Evolutionary conservation across 129 eudicot species (phyloP), one percentile per base, ranked within the genome.

Genomic region (Escallonia herrerae): DNA sequence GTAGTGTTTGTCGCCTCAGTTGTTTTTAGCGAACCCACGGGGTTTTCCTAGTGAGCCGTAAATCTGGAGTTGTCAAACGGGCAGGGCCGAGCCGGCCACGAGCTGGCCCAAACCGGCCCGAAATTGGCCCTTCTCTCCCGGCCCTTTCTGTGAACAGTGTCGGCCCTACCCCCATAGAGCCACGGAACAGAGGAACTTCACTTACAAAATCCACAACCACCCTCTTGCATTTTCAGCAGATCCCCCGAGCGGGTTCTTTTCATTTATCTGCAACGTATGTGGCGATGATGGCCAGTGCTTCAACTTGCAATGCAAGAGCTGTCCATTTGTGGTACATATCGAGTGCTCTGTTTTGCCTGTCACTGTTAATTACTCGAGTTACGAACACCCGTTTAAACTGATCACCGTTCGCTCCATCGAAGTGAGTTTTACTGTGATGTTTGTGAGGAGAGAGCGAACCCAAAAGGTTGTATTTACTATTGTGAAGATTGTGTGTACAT

Each of bases 341-440:
- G 57, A 52, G 57, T 52, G 57, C 14, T 52, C 57, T 8, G 57
- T 4, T 52, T 10, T 52, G 14, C 57, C 57, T n/a, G 11, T 52
- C 5, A 7, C 13, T 52, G 57, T 52, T 10, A 52, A 10, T n/a
- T 8, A 10, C 5, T 5, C 11, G 14, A 8, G 14, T 12, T 3
- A 52, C 14, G 14, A n/a, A 7, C 57, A 52, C 14, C 57, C 11
- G 14, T 52, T 52, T 52, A 52, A 8, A 8, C 57, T 52, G 14
- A 52, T n/a, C 15, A 8, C 57, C 0, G 57, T 52, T 13, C 57
- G 3, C 7, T 52, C 57, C 14, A n/a, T 52, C 12, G 57, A 52
- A n/a, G 57, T 52, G 57, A 52, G 14, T 52, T 52, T n/a, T 52
- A 52, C 14, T 52, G 57, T n/a, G 57, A 52, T 52, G 57, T 52